Evolutionary conservation across 495 filamentous ascomycete genomes (phyloP), one percentile per base, ranked within the genome.

Genomic region (Patellaria atrata): DNA sequence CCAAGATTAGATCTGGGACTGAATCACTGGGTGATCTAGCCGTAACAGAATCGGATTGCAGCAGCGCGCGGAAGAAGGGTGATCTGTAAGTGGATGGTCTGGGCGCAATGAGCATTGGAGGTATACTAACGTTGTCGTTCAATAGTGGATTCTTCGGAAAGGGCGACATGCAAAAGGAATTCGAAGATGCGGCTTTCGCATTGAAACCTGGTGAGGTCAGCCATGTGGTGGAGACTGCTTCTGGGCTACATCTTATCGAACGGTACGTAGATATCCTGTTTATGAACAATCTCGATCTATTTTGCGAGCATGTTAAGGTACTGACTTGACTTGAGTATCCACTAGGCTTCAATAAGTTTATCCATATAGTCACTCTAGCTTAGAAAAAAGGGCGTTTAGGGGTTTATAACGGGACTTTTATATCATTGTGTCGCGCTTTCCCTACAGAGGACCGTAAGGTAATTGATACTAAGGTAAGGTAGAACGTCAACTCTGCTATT

Each of bases 101-200:
- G 30, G 16, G 19, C 13, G 19, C 12, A 19, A 9, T 12, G 5
- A 12, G 0, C 5, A 15, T 21, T 8, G 46, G 27, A 52, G 23
- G 41, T 30, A 38, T 32, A 27, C 27, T 48, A 24, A 45, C 35
- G 18, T n/a, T n/a, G 8, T 12, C 10, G 19, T 26, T 22, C 15
- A 27, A 33, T 30, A 82, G 77, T 30, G 89, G 89, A 1, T 94
- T 83, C 56, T 97, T 97, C 51, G 84, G 82, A 15, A 73, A 61
- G 37, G 79, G 82, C 4, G 89, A 97, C 48, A 97, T 97, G 89
- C 89, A 97, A 52, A 93, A 87, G 64, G 89, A 96, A 59, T 97
- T 97, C 45, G 89, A 96, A 57, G 83, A 94, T 20, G 84, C 85
- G 0, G 78, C 87, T 3, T 96, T 96, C 61, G 74, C 74, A 10